phyloP scores from a whole-genome alignment of 1,139 yeast genomes.

The Scheffersomyces titani region DNA sequence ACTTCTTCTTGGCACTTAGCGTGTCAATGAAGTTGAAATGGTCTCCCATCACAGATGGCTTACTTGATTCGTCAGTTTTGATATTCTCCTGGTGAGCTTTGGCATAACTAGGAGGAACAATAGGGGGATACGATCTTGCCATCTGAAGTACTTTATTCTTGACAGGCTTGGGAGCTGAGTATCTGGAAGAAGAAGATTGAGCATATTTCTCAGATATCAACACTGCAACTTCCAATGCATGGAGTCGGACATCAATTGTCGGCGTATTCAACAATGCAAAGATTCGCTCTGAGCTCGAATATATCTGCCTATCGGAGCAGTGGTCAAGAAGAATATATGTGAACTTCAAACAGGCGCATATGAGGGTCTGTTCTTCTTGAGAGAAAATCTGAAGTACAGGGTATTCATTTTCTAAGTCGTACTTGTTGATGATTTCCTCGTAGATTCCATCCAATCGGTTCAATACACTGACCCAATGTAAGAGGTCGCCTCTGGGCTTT shows the following conservation, averaged over 20 bases:
- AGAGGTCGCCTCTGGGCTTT: constrained; percentile 70
- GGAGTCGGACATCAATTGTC: constrained; percentile 58
- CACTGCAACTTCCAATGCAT: constrained; percentile 66
- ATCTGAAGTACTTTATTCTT: constrained; percentile 51
- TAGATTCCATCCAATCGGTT: constrained; percentile 74
- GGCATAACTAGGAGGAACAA: constrained; percentile 44
- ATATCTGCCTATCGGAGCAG: constrained; percentile 67
- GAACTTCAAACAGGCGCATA: constrained; percentile 60
- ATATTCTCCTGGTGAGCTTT: constrained; percentile 14
- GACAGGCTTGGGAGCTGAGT: constrained; percentile 42
- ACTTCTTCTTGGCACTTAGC: constrained; percentile 44
- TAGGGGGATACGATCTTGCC: constrained; percentile 57
- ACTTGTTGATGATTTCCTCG: constrained; percentile 53
- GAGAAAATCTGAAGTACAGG: constrained; percentile 49
- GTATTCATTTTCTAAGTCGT: constrained; percentile 51
- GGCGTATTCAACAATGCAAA: constrained; percentile 61
- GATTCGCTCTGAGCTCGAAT: constrained; percentile 66
- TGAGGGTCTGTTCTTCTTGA: constrained; percentile 43
- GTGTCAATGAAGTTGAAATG: constrained; percentile 59
- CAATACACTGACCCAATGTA: constrained; percentile 75
- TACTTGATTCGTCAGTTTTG: constrained; percentile 10
- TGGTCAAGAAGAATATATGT: constrained; percentile 66
- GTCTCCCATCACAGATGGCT: constrained; percentile 37
- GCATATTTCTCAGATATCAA: constrained; percentile 60
- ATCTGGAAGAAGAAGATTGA: constrained; percentile 42